phyloP scores from a whole-genome alignment of 2,329 filamentous ascomycete species.

The Talaromyces sp. region DNA sequence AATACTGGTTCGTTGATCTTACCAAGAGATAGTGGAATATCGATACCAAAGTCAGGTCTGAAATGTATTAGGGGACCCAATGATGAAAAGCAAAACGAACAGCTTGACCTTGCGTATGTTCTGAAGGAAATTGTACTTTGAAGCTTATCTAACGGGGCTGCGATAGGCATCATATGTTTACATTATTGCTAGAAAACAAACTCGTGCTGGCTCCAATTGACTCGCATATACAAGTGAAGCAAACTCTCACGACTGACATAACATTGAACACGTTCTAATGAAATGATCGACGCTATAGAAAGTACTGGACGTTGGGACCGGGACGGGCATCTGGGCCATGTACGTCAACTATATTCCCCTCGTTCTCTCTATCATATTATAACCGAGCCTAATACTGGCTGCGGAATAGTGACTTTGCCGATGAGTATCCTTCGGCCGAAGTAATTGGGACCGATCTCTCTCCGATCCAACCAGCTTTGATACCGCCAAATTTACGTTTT shows the following conservation, averaged over 20 bases:
- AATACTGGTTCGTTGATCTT: neutral
- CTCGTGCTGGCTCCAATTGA: neutral
- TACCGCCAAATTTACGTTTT: constrained; percentile 9
- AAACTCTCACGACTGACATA: neutral
- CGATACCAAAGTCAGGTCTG: neutral
- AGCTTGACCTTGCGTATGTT: constrained; percentile 2
- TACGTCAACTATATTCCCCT: neutral
- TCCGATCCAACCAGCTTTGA: constrained; percentile 13
- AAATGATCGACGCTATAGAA: neutral
- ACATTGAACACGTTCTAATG: neutral
- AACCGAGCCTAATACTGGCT: neutral
- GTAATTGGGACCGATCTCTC: constrained; percentile 17
- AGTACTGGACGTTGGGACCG: constrained; percentile 8
- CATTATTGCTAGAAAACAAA: neutral
- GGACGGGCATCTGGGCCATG: constrained; percentile 8
- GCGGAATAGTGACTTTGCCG: constrained; percentile 12
- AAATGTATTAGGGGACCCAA: constrained; percentile 6
- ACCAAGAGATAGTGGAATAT: neutral
- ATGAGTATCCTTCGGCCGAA: constrained; percentile 1
- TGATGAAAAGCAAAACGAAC: constrained; percentile 4
- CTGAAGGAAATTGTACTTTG: neutral
- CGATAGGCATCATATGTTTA: constrained; percentile 6
- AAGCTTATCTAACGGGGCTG: neutral
- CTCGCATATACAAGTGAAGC: neutral
- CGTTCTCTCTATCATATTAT: neutral